phyloP scores from a whole-genome alignment of 2,329 filamentous ascomycete genomes.

The Ascochyta koolunga region DNA sequence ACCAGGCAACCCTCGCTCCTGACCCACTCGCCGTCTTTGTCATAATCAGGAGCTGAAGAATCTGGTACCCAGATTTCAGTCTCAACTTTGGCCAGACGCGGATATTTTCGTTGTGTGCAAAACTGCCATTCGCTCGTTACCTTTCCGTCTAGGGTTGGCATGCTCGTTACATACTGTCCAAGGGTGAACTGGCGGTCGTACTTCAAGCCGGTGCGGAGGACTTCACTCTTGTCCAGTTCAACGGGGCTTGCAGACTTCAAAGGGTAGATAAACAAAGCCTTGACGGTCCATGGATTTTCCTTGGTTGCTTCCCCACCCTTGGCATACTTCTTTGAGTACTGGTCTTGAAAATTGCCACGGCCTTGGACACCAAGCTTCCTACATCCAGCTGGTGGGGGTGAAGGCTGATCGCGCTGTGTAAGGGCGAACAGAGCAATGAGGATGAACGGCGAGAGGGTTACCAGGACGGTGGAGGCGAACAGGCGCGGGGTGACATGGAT shows the following conservation, averaged over 20 bases:
- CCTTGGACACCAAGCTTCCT: conserved; percentile 57
- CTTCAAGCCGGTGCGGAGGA: conserved; percentile 72
- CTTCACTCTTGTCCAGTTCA: conserved; percentile 68
- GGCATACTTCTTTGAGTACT: conserved; percentile 60
- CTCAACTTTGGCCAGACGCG: conserved; percentile 72
- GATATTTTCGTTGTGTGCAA: conserved; percentile 72
- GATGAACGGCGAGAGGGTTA: conserved; percentile 23
- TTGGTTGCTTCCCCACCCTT: conserved; percentile 33
- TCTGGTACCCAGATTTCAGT: conserved; percentile 74
- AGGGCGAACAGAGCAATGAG: conserved; percentile 31
- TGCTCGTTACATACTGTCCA: conserved; percentile 63
- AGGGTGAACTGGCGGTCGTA: conserved; percentile 86
- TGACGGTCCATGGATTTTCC: conserved; percentile 53
- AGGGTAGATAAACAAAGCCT: conserved; percentile 80
- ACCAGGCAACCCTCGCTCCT: conserved; percentile 67
- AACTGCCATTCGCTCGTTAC: conserved; percentile 66
- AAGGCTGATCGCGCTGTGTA: conserved; percentile 28
- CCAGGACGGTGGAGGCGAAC: conserved; percentile 20
- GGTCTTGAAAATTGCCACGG: conserved; percentile 61
- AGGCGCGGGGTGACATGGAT: conserved; percentile 21
- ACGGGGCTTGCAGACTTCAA: conserved; percentile 82
- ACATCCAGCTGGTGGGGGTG: conserved; percentile 53
- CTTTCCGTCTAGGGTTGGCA: conserved; percentile 52
- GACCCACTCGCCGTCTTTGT: conserved; percentile 55
- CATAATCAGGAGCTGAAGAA: conserved; percentile 59